Conservation (phyloP, 176 grass and related monocot genomes). For the Eragrostis nindensis region DNA sequence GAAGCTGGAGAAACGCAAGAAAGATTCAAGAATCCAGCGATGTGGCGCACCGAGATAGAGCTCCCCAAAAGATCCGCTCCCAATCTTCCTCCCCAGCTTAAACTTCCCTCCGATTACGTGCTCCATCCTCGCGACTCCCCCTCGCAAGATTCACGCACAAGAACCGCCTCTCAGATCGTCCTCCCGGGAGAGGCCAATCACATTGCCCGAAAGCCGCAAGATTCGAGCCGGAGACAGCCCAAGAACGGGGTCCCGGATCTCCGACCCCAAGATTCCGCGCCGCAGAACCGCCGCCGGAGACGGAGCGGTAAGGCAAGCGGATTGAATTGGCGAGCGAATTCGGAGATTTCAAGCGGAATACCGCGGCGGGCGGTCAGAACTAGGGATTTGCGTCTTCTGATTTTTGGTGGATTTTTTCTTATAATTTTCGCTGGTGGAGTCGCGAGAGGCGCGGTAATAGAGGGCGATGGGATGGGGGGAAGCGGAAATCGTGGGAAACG, state of each 20-base stretch:
- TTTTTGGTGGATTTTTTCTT: background rate
- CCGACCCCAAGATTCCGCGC: slow-evolving; percentile 37
- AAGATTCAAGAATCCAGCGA: slow-evolving; percentile 24
- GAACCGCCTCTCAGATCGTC: slow-evolving; percentile 31
- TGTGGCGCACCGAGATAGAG: slow-evolving; percentile 73
- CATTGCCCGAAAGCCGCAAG: slow-evolving; percentile 51
- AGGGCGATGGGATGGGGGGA: slow-evolving; percentile 24
- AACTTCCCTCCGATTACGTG: slow-evolving; percentile 87
- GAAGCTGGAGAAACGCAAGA: slow-evolving; percentile 1
- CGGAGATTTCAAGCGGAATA: slow-evolving; percentile 31
- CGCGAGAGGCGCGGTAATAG: slow-evolving; percentile 16
- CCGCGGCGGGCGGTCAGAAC: background rate
- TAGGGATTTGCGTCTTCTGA: slow-evolving; percentile 42
- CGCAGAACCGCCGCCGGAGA: slow-evolving; percentile 7
- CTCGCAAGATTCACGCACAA: slow-evolving; percentile 34
- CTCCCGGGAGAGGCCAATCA: slow-evolving; percentile 2
- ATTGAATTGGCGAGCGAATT: background rate
- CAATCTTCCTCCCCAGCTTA: slow-evolving; percentile 96
- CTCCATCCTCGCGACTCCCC: slow-evolving; percentile 59
- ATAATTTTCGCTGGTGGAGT: slow-evolving; percentile 6
- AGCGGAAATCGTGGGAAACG: slow-evolving; percentile 49
- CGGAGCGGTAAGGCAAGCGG: slow-evolving; percentile 10
- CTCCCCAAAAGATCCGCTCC: slow-evolving; percentile 95
- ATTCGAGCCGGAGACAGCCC: slow-evolving; percentile 37
- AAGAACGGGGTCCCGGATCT: slow-evolving; percentile 35